Conservation (phyloP, 1,139 yeast species). For the Scheffersomyces insectosa region DNA sequence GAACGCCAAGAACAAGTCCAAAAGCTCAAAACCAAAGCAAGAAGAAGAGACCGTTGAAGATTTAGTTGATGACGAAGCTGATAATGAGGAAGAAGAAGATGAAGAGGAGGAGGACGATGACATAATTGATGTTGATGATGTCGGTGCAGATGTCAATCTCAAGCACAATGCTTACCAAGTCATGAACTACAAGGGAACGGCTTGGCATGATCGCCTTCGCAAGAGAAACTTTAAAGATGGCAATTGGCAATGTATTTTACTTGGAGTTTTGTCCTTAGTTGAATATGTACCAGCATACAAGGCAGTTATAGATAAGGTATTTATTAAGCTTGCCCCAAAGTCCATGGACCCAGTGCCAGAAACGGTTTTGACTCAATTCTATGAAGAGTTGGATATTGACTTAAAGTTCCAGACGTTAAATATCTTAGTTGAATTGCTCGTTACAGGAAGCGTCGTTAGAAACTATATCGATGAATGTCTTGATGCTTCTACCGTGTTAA, state of each 20-base stretch:
- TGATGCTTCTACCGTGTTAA: constrained; percentile 60
- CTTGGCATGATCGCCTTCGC: constrained; percentile 79
- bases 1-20: constrained; percentile 12
- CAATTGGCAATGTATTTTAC: constrained; percentile 75
- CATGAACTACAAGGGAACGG: constrained; percentile 58
- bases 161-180: constrained; percentile 56
- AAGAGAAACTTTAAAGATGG: constrained; percentile 81
- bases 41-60: constrained; percentile 14
- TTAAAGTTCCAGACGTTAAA: constrained; percentile 54
- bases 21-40: constrained; percentile 4
- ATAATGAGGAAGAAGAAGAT: constrained; percentile 12
- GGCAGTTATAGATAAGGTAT: constrained; percentile 46
- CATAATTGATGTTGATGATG: constrained; percentile 12
- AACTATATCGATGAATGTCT: constrained; percentile 66
- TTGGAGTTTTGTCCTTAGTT: constrained; percentile 69
- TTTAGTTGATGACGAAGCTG: constrained; percentile 10
- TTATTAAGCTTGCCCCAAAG: constrained; percentile 57
- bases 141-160: constrained; percentile 15
- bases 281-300: constrained; percentile 59
- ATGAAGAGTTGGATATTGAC: constrained; percentile 44
- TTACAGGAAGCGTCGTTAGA: constrained; percentile 61
- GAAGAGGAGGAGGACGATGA: constrained; percentile 15
- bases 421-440: constrained; percentile 58
- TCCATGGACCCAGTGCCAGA: constrained; percentile 49
- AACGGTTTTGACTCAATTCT: constrained; percentile 54